Base-by-base conservation (phyloP, 768 basidiomycete species). In the Thelephora aurantiotincta region DNA sequence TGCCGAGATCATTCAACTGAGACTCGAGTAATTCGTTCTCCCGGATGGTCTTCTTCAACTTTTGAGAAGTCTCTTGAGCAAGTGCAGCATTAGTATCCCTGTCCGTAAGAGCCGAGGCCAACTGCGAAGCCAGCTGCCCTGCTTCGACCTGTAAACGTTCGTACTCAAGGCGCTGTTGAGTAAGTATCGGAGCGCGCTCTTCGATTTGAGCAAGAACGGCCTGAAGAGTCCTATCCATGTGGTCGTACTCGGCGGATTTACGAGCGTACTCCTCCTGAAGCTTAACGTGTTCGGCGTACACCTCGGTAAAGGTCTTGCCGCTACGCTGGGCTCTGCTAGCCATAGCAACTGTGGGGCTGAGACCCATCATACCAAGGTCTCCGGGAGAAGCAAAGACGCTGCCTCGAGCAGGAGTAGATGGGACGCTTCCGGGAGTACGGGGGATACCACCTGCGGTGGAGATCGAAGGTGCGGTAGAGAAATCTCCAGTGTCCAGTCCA, bases 241-340 rank as follows among this genome's bases (percentile, higher is more conserved):
- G 77, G 52, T 80, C 79, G 50, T 82, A 86, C 65, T 98, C 93
- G 4, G 78, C 71, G 45, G 75, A 79, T 63, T 90, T 88, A 60
- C 70, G 74, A 16, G 77, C 73, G 48, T 80, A 79, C 26, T 91
- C 85, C 20, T 87, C 86, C 60, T 96, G 83, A 35, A 93, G 72
- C 47, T 77, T 75, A 33, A 94, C 80, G 54, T 89, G 89, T 58
- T 96, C 90, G 13, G 85, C 75, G 60, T 96, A 97, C 18, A 98
- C 82, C 57, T 96, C 87, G 0, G 94, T 94, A 65, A 94, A 94
- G 1, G 85, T 86, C 71, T 86, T 87, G 23, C 87, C 89, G 22
- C 70, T 75, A 61, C 77, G 79, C 66, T 92, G 90, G 18, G 82
- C 75, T 51, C 72, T 77, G 64, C 80, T 80, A 6, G 82, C 89